Conservation (phyloP, 1,284 basidiomycete species). For the Sanghuangporus sanghuang region DNA sequence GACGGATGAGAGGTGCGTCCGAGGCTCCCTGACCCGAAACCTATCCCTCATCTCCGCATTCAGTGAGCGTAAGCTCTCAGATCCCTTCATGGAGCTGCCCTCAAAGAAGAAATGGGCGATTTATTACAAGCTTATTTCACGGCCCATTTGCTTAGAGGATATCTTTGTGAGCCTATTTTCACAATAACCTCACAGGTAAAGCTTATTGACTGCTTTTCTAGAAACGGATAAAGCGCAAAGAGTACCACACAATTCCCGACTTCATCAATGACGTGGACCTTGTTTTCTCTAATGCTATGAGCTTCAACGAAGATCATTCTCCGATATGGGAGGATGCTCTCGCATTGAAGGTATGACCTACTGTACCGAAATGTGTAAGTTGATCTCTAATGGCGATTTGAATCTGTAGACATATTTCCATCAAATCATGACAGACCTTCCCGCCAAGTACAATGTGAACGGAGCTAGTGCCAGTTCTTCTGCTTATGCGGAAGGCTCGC, state of each 20-base stretch:
- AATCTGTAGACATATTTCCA: slow-evolving; percentile 57
- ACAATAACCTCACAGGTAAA: slow-evolving; percentile 6
- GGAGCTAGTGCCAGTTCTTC: slow-evolving; percentile 14
- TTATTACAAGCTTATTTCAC: slow-evolving; percentile 84
- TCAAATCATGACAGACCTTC: slow-evolving; percentile 69
- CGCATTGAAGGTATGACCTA: slow-evolving; percentile 48
- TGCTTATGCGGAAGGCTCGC: slow-evolving; percentile 41
- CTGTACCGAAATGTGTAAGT: not conserved
- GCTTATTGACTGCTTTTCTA: slow-evolving; percentile 27
- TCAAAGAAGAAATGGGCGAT: slow-evolving; percentile 73
- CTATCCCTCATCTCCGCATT: slow-evolving; percentile 9
- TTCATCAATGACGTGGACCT: slow-evolving; percentile 86
- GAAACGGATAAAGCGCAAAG: slow-evolving; percentile 75
- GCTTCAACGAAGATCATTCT: slow-evolving; percentile 75
- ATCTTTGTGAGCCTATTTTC: slow-evolving; percentile 58
- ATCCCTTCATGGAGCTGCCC: slow-evolving; percentile 82
- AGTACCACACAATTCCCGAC: slow-evolving; percentile 58
- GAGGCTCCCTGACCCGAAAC: not conserved
- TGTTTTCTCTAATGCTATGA: slow-evolving; percentile 87
- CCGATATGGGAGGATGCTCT: slow-evolving; percentile 72
- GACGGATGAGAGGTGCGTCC: slow-evolving; percentile 56
- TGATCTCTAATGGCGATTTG: slow-evolving; percentile 15
- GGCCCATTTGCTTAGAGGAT: slow-evolving; percentile 77
- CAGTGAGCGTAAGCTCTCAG: slow-evolving; percentile 66
- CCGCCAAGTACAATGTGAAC: slow-evolving; percentile 42